These are phyloP conservation scores for Tolypocladium endophyticum DNA, from an alignment of 2,329 filamentous ascomycete species.

Conservation along the genomic window DNA sequence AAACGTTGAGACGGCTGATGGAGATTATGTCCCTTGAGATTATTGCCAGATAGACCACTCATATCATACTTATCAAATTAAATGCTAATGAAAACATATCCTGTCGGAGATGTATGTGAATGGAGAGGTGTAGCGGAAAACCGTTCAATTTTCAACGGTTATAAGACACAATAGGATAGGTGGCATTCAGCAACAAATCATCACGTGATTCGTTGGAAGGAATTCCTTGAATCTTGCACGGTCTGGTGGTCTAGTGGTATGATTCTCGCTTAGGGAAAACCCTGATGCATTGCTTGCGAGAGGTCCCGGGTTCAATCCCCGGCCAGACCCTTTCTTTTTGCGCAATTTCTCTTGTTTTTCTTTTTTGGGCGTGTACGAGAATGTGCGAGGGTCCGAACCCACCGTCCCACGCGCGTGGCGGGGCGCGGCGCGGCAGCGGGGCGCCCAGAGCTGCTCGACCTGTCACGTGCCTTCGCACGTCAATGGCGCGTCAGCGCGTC, in stretches of 20 bases:
- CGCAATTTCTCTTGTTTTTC: background rate
- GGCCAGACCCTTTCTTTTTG: slow-evolving; percentile 28
- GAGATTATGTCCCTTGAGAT: too few species aligned
- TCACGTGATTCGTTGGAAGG: background rate
- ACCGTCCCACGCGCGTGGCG: background rate
- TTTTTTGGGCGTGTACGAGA: background rate
- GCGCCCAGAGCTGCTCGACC: background rate
- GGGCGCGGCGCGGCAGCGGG: too few species aligned
- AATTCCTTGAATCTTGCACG: slow-evolving; percentile 5
- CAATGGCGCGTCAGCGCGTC: background rate
- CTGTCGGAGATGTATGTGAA: too few species aligned
- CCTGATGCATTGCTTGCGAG: slow-evolving; percentile 27
- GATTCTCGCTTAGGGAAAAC: slow-evolving; percentile 58
- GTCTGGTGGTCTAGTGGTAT: slow-evolving; percentile 56
- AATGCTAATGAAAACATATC: too few species aligned
- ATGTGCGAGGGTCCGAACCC: background rate
- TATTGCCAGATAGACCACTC: too few species aligned
- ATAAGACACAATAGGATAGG: background rate
- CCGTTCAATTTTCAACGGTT: too few species aligned
- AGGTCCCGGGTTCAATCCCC: slow-evolving; percentile 37
- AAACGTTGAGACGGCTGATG: too few species aligned
- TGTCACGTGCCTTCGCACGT: background rate
- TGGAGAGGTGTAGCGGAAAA: too few species aligned
- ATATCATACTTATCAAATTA: too few species aligned
- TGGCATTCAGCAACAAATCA: background rate